A percentile compares a stretch with the other conserved stretches of the same genome.
phyloP scores from a whole-genome alignment of 2,329 filamentous ascomycete species.

The Plenodomus tracheiphilus region DNA sequence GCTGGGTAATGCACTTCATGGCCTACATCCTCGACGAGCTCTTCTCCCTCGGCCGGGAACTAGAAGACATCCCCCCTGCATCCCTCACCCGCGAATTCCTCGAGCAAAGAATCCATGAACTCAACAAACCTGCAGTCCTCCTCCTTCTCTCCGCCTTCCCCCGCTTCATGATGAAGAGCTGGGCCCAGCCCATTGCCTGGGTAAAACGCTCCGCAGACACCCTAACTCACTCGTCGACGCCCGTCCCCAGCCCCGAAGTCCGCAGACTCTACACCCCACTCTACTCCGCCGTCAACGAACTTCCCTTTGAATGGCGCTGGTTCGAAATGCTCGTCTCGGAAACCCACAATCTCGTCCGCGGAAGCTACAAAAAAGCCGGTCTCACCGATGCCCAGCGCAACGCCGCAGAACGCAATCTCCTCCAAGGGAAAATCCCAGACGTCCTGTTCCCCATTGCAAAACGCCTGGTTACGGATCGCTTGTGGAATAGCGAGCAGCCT shows the following conservation, averaged over 20 bases:
- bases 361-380: conserved; percentile 56
- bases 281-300: conserved; percentile 31
- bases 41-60: conserved; percentile 28
- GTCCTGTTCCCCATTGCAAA: conserved; percentile 55
- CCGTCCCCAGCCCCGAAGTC: conserved; percentile 48
- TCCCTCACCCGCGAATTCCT: conserved; percentile 44
- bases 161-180: conserved; percentile 43
- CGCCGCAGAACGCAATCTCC: conserved; percentile 56
- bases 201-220: conserved; percentile 29
- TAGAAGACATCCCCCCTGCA: conserved; percentile 24
- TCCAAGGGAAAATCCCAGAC: conserved; percentile 56
- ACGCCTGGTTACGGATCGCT: conserved; percentile 49
- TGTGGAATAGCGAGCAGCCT: conserved; percentile 41
- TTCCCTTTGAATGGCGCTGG: conserved; percentile 49
- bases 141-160: conserved; percentile 42
- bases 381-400: conserved; percentile 52
- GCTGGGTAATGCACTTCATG: conserved; percentile 74
- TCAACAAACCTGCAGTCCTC: conserved; percentile 41
- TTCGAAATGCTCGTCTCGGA: conserved; percentile 58
- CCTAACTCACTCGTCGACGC: conserved; percentile 40
- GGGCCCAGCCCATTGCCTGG: conserved; percentile 38
- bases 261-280: conserved; percentile 50
- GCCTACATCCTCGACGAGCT: conserved; percentile 60
- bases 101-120: conserved; percentile 27
- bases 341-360: conserved; percentile 67